phyloP scores from a whole-genome alignment of 2,329 filamentous ascomycete genomes.

The Penicillium palitans region DNA sequence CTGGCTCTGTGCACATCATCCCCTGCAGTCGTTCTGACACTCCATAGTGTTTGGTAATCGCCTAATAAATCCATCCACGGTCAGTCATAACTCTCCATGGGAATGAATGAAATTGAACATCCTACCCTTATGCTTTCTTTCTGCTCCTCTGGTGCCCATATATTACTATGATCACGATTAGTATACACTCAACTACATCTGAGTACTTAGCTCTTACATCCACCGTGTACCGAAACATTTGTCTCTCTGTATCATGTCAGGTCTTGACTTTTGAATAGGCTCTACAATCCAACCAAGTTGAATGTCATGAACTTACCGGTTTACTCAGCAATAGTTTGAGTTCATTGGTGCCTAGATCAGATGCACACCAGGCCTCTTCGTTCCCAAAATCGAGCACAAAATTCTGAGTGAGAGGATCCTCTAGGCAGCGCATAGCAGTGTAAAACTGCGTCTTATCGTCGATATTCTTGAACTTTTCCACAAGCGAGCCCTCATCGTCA shows the following conservation, averaged over 20 bases:
- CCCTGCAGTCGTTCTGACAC: constrained; percentile 67
- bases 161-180: constrained; percentile 52
- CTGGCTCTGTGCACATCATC: constrained; percentile 62
- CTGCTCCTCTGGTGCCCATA: constrained; percentile 68
- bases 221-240: constrained; percentile 61
- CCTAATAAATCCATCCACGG: constrained; percentile 18
- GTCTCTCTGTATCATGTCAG: constrained; percentile 41
- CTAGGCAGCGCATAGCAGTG: constrained; percentile 30
- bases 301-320: constrained; percentile 28
- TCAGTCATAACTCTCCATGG: constrained; percentile 7
- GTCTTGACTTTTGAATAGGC: neutral
- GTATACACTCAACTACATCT: neutral
- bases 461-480: constrained; percentile 38
- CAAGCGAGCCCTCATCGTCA: constrained; percentile 19
- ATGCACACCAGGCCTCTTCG: constrained; percentile 43
- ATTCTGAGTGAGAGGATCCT: constrained; percentile 36
- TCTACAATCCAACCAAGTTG: too few relatives aligned
- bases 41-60: constrained; percentile 62
- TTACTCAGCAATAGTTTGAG: constrained; percentile 36
- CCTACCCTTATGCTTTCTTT: constrained; percentile 53
- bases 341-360: constrained; percentile 39
- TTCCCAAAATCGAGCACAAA: constrained; percentile 48
- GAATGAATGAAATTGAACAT: neutral
- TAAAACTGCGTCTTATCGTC: constrained; percentile 38
- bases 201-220: constrained; percentile 56